Conservation (phyloP, 2,329 filamentous ascomycete genomes). For the Arthrinium phaeospermum region DNA sequence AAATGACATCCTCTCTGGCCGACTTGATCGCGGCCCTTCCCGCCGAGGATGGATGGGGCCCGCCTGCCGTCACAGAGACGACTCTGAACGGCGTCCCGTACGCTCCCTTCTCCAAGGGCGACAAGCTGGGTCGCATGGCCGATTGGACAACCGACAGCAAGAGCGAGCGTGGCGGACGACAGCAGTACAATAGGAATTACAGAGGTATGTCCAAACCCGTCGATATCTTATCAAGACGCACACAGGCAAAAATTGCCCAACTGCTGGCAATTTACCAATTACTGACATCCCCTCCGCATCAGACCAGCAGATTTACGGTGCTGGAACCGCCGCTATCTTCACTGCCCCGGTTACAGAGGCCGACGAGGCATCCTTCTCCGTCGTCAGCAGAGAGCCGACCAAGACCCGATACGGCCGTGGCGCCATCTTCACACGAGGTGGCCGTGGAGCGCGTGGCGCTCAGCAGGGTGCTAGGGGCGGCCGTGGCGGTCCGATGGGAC, state of each 20-base stretch:
- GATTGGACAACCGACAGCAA: conserved; percentile 96
- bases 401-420: conserved; percentile 90
- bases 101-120: conserved; percentile 96
- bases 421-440: conserved; percentile 85
- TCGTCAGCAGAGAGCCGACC: conserved; percentile 90
- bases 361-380: conserved; percentile 96
- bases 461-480: conserved; percentile 67
- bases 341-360: conserved; percentile 84
- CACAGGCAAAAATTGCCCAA: background rate
- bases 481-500: conserved; percentile 67
- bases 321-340: conserved; percentile 85
- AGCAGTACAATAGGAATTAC: conserved; percentile 91
- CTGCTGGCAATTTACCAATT: background rate
- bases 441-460: conserved; percentile 79
- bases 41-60: conserved; percentile 85
- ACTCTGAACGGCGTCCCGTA: conserved; percentile 95
- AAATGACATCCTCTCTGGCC: conserved; percentile 41
- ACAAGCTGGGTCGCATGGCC: conserved; percentile 98
- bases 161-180: conserved; percentile 78
- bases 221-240: background rate
- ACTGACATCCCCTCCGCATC: conserved; percentile 20
- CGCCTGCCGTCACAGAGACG: conserved; percentile 79
- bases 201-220: conserved; percentile 67
- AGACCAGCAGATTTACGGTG: conserved; percentile 98
- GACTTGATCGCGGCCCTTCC: conserved; percentile 75